Conservation (phyloP, 441 rosid species). For the Eutrema salsugineum region DNA sequence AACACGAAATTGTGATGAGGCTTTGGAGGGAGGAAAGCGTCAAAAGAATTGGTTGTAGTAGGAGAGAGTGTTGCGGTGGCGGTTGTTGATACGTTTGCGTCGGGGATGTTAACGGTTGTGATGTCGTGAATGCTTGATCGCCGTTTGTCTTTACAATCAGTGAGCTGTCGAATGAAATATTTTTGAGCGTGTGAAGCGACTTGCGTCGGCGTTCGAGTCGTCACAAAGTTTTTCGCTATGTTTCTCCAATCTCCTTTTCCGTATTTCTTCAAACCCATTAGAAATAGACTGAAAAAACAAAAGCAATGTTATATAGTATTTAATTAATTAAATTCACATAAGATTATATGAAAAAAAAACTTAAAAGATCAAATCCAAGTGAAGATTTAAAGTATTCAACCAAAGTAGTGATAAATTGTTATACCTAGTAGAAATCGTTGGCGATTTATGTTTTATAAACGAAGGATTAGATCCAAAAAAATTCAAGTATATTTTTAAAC, state of each 20-base stretch:
- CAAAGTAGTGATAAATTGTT: not conserved
- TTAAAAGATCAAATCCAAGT: too few relatives aligned
- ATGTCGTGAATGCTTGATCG: slow-evolving; percentile 97
- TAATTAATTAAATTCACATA: not conserved
- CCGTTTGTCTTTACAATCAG: slow-evolving; percentile 85
- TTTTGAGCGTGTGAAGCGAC: slow-evolving; percentile 97
- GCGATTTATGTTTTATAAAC: not conserved
- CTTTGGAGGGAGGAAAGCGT: slow-evolving; percentile 11
- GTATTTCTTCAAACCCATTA: slow-evolving; percentile 84
- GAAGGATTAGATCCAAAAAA: not conserved
- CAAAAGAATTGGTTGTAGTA: slow-evolving; percentile 14
- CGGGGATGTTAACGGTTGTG: slow-evolving; percentile 69
- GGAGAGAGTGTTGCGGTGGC: slow-evolving; percentile 29
- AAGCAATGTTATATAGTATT: not conserved
- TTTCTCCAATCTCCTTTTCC: slow-evolving; percentile 99
- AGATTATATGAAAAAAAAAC: too few relatives aligned
- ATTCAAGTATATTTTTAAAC: not conserved
- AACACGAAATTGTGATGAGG: slow-evolving; percentile 15
- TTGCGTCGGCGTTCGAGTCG: slow-evolving; percentile 87
- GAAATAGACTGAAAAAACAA: slow-evolving; percentile 51
- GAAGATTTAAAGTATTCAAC: not conserved
- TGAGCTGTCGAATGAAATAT: slow-evolving; percentile 82
- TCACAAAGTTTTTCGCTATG: slow-evolving; percentile 78
- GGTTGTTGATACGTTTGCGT: slow-evolving; percentile 33
- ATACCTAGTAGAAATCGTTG: not conserved